Base-by-base conservation (phyloP, 805 yeast species). In the Hanseniaspora singularis region DNA sequence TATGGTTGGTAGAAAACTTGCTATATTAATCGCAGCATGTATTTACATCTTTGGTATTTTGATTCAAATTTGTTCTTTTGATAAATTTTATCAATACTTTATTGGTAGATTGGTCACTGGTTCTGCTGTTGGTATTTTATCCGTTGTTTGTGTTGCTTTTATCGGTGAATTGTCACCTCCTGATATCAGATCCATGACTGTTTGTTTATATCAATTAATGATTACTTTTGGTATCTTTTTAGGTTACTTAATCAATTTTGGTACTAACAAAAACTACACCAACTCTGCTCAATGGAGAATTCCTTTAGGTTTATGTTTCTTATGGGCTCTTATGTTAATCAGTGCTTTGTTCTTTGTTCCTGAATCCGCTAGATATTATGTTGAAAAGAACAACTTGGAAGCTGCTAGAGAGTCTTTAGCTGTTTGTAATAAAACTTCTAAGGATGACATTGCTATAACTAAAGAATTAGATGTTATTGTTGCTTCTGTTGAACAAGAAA, bases 31-130 rank as follows among this genome's bases (percentile, higher is more conserved):
- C 30, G 68, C 77, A 49, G 68, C 77, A 70, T 58, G 66, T 26
- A 67, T 79, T 45, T 79, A 78, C 59, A 69, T 74, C 46, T 65
- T 76, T 41, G 87, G 86, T 55, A 70, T 76, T 43, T 56, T 76
- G 38, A 67, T 79, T 50, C 84, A 78, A 63, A 76, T 77, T 48
- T 62, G 80, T 16, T 67, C 82, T 12, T 53, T 56, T 31, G 49
- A 59, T 7, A 57, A 57, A n/a, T 38, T 15, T 23, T 51, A 62
- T 57, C 85, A 79, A 60, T 70, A 73, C 55, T 69, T 76, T 52
- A 65, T 77, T 54, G 85, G 85, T 38, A 70, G 86, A 65, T 70
- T 72, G 72, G 66, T 83, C 52, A 73, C 82, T 27, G 94, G 94
- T 49, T 52, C 80, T 4, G 81, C 81, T 48, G 82, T 82, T 50